Base-by-base conservation (phyloP, 192 early-diverging fungal genomes). In the Pecoramyces ruminantium region DNA sequence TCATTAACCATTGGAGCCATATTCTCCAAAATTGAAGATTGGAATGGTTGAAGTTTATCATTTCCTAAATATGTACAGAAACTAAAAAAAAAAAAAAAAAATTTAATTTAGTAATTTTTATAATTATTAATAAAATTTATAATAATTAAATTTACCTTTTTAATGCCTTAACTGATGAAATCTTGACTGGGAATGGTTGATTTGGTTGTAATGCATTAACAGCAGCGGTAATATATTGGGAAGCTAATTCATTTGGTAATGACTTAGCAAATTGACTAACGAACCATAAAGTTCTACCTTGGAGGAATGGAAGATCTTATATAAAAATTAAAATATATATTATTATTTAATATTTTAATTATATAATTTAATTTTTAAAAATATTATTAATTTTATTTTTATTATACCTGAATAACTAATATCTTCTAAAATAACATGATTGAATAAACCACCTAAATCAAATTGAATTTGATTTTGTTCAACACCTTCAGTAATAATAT, bases 281-380 rank as follows among this genome's bases (percentile, higher is more conserved):
- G 89, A 96, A 96, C 25, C 96, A 92, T 79, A 98, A 90, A 2
- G 95, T 92, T 18, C 97, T 95, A 8, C 96, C 95, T 84, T 95
- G 94, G 81, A 94, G 88, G 84, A 95, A 95, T 13, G 97, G 97
- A 77, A 81, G 86, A 13, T 90, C 91, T 87, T 84, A 21, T 78
- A 84, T 83, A 28, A 38, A n/a, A 29, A 34, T n/a, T n/a, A n/a
- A n/a, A n/a, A n/a, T n/a, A n/a, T n/a, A n/a, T n/a, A n/a, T n/a
- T n/a, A n/a, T n/a, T n/a, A n/a, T n/a, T n/a, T n/a, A n/a, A n/a
- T n/a, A n/a, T n/a, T n/a, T n/a, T n/a, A n/a, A n/a, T n/a, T n/a
- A n/a, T n/a, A n/a, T n/a, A n/a, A n/a, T n/a, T n/a, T n/a, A n/a
- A n/a, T n/a, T n/a, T n/a, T n/a, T n/a, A n/a, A n/a, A n/a, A n/a